Conservation (phyloP, 2,329 filamentous ascomycete species). For the Cladophialophora chaetospira region DNA sequence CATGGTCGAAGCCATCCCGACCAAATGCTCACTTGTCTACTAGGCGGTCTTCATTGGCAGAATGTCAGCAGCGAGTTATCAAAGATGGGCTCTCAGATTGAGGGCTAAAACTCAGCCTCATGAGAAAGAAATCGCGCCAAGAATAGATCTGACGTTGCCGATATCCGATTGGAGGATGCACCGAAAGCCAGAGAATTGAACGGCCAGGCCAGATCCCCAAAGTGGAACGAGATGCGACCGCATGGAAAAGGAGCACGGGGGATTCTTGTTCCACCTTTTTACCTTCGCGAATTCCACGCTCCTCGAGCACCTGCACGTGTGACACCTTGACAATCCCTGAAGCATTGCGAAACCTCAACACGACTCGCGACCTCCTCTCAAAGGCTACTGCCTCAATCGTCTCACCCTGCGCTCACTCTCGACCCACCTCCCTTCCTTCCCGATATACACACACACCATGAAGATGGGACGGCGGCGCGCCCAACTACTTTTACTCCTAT, state of each 20-base stretch:
- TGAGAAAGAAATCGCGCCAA: slow-evolving; percentile 10
- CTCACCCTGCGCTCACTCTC: slow-evolving; percentile 6
- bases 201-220: slow-evolving; percentile 9
- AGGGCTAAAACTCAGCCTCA: slow-evolving; percentile 11
- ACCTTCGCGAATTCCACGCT: not conserved
- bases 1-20: not conserved
- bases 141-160: not conserved
- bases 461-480: slow-evolving; percentile 38
- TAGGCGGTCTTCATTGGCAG: too few relatives aligned
- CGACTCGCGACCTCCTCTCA: not conserved
- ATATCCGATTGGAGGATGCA: slow-evolving; percentile 5
- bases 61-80: not conserved
- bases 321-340: too few relatives aligned
- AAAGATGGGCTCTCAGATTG: too few relatives aligned
- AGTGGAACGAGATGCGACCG: not conserved
- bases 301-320: not conserved
- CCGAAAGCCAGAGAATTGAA: not conserved
- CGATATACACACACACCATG: slow-evolving; percentile 34
- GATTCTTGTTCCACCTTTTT: not conserved
- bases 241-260: slow-evolving; percentile 7
- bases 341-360: too few relatives aligned
- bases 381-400: not conserved
- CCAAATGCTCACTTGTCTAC: too few relatives aligned
- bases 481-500: slow-evolving; percentile 40
- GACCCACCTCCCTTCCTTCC: not conserved